These are phyloP conservation scores for Podospora pseudopauciseta DNA, from an alignment of 495 filamentous ascomycete genomes.

Conservation along the genomic window DNA sequence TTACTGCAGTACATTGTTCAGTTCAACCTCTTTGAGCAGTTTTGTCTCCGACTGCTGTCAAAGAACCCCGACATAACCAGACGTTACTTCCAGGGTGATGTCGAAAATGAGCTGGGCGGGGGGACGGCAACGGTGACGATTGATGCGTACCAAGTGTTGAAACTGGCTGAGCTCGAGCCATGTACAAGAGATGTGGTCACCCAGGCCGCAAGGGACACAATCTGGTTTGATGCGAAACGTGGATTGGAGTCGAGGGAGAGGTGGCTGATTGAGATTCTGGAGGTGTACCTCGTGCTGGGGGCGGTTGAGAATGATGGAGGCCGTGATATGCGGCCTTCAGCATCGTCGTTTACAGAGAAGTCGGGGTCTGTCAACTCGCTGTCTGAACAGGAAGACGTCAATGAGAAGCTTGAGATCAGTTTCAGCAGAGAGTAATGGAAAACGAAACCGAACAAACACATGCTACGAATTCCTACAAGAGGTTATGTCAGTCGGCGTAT, in stretches of 20 bases:
- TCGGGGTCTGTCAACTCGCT: not conserved
- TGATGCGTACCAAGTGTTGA: conserved; percentile 16
- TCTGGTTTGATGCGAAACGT: conserved; percentile 28
- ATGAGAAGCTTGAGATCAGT: not conserved
- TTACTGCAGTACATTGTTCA: conserved; percentile 36
- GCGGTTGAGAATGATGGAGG: not conserved
- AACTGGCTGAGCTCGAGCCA: conserved; percentile 11
- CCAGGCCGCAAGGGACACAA: conserved; percentile 24
- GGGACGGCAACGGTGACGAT: not conserved
- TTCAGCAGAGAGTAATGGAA: not conserved
- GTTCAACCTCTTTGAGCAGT: conserved; percentile 40
- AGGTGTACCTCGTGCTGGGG: conserved; percentile 35
- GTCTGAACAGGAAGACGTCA: not conserved
- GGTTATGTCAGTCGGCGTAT: too few relatives aligned
- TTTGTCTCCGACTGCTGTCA: conserved; percentile 31
- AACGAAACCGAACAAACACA: too few relatives aligned
- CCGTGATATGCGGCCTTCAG: not conserved
- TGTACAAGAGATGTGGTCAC: not conserved
- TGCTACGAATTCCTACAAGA: too few relatives aligned
- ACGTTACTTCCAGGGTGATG: not conserved
- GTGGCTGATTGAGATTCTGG: conserved; percentile 40
- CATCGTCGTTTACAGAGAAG: not conserved
- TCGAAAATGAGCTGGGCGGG: not conserved
- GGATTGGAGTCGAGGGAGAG: conserved; percentile 43
- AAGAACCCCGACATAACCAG: not conserved